Evolutionary conservation across 441 rosid species (phyloP).

Genomic region (Eruca vesicaria): DNA sequence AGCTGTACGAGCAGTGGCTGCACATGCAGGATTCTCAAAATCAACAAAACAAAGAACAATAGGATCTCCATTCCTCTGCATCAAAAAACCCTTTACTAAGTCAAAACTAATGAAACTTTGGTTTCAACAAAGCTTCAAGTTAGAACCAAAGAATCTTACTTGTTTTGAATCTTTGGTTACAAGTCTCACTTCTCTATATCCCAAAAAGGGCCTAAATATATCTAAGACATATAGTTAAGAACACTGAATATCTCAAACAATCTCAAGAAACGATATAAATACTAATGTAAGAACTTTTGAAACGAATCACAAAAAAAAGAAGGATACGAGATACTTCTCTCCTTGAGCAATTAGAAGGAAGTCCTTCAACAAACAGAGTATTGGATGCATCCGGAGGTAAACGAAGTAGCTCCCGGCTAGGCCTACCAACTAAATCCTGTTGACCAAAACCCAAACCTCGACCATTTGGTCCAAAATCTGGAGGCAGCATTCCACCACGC

Average conservation of each 20-base stretch:
- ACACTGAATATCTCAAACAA: slow-evolving; percentile 12
- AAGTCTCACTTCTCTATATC: slow-evolving; percentile 76
- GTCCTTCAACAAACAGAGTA: slow-evolving; percentile 79
- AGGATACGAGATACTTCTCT: slow-evolving; percentile 93
- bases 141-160: slow-evolving; percentile 38
- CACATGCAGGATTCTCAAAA: slow-evolving; percentile 75
- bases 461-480: slow-evolving; percentile 47
- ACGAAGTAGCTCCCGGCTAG: slow-evolving; percentile 45
- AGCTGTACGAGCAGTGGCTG: slow-evolving; percentile 86
- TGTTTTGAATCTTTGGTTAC: slow-evolving; percentile 73
- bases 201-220: slow-evolving; percentile 82
- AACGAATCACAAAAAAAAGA: slow-evolving; percentile 14
- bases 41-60: slow-evolving; percentile 86
- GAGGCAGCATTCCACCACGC: slow-evolving; percentile 46
- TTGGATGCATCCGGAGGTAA: slow-evolving; percentile 75
- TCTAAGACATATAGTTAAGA: slow-evolving; percentile 49
- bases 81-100: neutral
- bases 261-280: neutral
- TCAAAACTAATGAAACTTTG: neutral
- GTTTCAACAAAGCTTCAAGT: neutral
- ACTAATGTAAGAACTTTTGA: neutral
- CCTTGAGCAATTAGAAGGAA: slow-evolving; percentile 67
- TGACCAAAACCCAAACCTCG: slow-evolving; percentile 45
- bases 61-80: slow-evolving; percentile 86
- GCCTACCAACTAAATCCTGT: slow-evolving; percentile 42